phyloP scores from a whole-genome alignment of 495 filamentous ascomycete genomes.

The Aspergillus baeticus region DNA sequence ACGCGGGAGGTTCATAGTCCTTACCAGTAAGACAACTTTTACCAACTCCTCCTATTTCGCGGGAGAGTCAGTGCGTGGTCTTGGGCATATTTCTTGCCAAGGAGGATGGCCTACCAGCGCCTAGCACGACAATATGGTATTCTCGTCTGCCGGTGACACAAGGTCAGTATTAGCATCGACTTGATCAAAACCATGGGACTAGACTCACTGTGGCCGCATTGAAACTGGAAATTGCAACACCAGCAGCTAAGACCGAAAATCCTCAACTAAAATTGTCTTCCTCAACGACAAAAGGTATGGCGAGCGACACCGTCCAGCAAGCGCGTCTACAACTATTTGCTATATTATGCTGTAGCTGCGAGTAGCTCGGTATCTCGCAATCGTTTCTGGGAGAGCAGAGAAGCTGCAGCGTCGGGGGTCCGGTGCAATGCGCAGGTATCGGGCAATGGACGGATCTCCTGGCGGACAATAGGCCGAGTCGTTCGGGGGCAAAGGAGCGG shows the following conservation, averaged over 20 bases:
- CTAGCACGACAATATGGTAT: conserved; percentile 90
- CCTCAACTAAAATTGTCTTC: neutral
- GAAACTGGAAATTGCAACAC: conserved; percentile 18
- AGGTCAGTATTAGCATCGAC: conserved; percentile 24
- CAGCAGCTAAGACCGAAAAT: conserved; percentile 5
- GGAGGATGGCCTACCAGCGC: conserved; percentile 64
- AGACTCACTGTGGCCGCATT: conserved; percentile 56
- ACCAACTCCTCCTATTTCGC: conserved; percentile 79
- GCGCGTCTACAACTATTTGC: neutral
- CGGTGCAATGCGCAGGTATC: conserved; percentile 14
- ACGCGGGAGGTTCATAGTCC: conserved; percentile 13
- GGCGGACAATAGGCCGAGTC: conserved; percentile 14
- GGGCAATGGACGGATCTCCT: conserved; percentile 10
- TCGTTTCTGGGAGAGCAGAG: neutral
- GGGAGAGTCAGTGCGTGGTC: conserved; percentile 18
- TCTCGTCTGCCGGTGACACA: conserved; percentile 56
- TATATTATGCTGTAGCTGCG: neutral
- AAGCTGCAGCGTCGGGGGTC: conserved; percentile 1
- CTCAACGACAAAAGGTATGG: conserved; percentile 5
- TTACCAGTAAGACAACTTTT: conserved; percentile 97
- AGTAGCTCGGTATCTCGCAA: neutral
- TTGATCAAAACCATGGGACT: conserved; percentile 1
- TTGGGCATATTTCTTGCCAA: conserved; percentile 6
- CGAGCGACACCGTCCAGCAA: neutral
- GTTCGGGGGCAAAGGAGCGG: conserved; percentile 20